Percentiles rank a stretch among this genome's conserved stretches.
phyloP scores from a whole-genome alignment of 148 eudicot species.

The Arbutus unedo region DNA sequence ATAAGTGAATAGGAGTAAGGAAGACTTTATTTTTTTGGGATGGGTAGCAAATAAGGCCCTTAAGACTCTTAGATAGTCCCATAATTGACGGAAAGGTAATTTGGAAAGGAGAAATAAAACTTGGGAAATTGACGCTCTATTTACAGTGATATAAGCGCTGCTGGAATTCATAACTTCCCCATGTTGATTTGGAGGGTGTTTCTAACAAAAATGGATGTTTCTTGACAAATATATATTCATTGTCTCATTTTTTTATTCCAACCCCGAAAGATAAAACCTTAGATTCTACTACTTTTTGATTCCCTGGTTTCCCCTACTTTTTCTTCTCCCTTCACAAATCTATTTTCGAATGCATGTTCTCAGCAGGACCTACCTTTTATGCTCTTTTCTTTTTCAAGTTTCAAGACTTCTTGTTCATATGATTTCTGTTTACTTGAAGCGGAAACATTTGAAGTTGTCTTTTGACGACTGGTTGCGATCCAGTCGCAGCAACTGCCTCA shows the following conservation, averaged over 20 bases:
- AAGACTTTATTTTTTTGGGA: background rate
- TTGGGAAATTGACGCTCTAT: no score
- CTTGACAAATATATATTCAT: background rate
- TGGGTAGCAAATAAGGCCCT: background rate
- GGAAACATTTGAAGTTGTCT: background rate
- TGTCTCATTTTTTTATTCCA: background rate
- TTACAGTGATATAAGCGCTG: background rate
- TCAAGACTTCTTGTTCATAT: background rate
- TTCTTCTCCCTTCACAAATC: slow-evolving; percentile 3
- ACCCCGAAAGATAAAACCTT: background rate
- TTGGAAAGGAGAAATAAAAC: background rate
- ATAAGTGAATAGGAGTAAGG: background rate
- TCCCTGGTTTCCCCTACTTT: background rate
- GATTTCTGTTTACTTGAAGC: background rate
- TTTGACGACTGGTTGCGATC: background rate
- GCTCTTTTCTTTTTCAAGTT: background rate
- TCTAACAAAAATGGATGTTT: background rate
- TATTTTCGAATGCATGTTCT: background rate
- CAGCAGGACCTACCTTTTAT: background rate
- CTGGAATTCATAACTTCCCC: background rate
- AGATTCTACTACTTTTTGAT: background rate
- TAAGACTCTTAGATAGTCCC: background rate
- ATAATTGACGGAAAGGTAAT: background rate
- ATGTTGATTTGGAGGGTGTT: background rate
- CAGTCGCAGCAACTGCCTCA: background rate